A percentile compares a stretch with the other conserved stretches of the same genome.
phyloP scores from a whole-genome alignment of 1,284 basidiomycete species.

The Ustilago curta region DNA sequence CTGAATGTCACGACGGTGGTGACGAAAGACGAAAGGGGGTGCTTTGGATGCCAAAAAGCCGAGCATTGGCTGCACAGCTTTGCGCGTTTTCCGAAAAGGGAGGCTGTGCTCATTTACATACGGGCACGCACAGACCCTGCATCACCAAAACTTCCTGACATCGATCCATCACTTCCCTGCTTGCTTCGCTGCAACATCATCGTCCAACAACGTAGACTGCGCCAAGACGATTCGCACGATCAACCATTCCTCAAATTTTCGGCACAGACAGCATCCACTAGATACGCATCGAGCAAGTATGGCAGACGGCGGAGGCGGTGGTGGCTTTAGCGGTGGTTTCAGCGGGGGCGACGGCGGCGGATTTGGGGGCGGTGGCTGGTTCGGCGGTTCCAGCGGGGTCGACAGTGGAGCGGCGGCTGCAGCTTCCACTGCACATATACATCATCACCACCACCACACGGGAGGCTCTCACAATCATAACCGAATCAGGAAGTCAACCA shows the following conservation, averaged over 20 bases:
- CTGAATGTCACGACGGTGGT: not conserved
- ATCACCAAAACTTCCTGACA: not conserved
- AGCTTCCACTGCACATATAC: conserved; percentile 5
- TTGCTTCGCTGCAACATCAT: not conserved
- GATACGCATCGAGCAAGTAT: conserved; percentile 7
- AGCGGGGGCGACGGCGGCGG: conserved; percentile 9
- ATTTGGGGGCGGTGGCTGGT: not conserved
- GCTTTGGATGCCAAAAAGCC: conserved; percentile 4
- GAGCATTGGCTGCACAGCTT: not conserved
- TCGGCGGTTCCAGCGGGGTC: not conserved
- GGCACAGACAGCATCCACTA: not conserved
- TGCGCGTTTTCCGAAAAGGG: not conserved
- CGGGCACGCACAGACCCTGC: conserved; percentile 4
- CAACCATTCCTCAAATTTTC: not conserved
- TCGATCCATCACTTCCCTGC: not conserved
- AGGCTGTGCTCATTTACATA: conserved; percentile 3
- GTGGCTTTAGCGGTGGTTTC: conserved; percentile 1
- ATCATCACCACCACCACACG: conserved; percentile 6
- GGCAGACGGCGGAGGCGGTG: conserved; percentile 8
- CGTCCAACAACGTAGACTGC: not conserved
- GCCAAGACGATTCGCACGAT: no score
- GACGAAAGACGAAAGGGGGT: not conserved
- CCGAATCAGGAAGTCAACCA: not conserved
- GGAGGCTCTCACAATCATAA: not conserved
- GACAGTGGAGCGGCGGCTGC: conserved; percentile 11